Conservation (phyloP, 306 rosid genomes). For the Amphicarpaea edgeworthii region DNA sequence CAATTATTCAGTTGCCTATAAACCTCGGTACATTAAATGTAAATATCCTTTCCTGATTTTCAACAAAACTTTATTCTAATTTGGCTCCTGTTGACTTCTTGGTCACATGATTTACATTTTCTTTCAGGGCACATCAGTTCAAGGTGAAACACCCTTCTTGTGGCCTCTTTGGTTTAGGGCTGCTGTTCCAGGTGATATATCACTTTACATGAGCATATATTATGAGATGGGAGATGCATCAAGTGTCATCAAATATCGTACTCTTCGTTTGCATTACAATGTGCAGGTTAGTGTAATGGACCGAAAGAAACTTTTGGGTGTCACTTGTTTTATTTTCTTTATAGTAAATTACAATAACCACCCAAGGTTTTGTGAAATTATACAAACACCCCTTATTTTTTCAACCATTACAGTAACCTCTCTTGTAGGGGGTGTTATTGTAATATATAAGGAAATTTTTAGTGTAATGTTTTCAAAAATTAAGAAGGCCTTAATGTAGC, state of each 20-base stretch:
- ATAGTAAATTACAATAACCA: no score
- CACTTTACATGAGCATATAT: conserved; percentile 80
- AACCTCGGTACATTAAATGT: no score
- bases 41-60: no score
- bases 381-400: no score
- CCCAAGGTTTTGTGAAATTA: no score
- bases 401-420: no score
- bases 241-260: conserved; percentile 79
- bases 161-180: conserved; percentile 99
- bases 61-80: conserved; percentile 9
- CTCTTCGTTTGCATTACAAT: conserved; percentile 82
- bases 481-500: no score
- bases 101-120: conserved; percentile 41
- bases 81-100: conserved; percentile 38
- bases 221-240: conserved; percentile 86
- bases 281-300: conserved; percentile 72
- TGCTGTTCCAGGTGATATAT: conserved; percentile 86
- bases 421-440: no score
- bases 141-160: conserved; percentile 68
- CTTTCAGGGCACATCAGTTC: conserved; percentile 74
- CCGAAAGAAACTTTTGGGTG: conserved; percentile 36
- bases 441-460: no score
- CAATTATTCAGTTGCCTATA: no score
- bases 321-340: conserved; percentile 35
- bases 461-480: no score